phyloP scores from a whole-genome alignment of 352 stramenopile genomes.

The Globisporangium cederbergense region DNA sequence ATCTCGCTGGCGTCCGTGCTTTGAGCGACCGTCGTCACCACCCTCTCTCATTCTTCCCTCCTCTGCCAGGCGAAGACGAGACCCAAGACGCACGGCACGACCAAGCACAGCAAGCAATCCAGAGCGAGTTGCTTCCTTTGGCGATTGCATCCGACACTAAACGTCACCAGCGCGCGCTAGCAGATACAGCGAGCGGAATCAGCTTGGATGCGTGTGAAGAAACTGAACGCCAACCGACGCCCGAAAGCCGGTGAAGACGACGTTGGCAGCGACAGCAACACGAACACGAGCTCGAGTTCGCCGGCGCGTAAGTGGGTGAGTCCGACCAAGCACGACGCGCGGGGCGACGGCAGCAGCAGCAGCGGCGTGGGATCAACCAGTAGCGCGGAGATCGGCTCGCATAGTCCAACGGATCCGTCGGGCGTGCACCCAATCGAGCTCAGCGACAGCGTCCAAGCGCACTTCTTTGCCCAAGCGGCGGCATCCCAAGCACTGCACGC shows the following conservation, averaged over 20 bases:
- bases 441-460: constrained; percentile 2
- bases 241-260: constrained; percentile 67
- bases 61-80: no score
- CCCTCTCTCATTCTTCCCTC: constrained; percentile 4
- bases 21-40: constrained; percentile 11
- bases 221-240: constrained; percentile 60
- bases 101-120: no score
- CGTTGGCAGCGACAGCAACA: constrained; percentile 14
- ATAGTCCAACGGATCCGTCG: constrained; percentile 42
- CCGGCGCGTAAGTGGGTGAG: constrained; percentile 38
- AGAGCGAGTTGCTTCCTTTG: background rate
- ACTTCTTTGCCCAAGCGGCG: constrained; percentile 3
- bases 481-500: background rate
- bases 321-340: constrained; percentile 26
- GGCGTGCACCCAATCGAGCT: constrained; percentile 27
- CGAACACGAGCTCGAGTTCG: constrained; percentile 4
- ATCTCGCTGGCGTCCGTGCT: background rate
- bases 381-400: constrained; percentile 30
- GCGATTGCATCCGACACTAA: background rate
- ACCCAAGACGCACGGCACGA: background rate
- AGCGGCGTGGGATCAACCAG: background rate
- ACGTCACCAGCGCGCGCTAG: background rate
- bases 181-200: background rate
- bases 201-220: constrained; percentile 73
- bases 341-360: constrained; percentile 9